A percentile compares a stretch with the other conserved stretches of the same genome.
Conservation (phyloP, 805 yeast genomes). For the Yamadazyma laniorum region DNA sequence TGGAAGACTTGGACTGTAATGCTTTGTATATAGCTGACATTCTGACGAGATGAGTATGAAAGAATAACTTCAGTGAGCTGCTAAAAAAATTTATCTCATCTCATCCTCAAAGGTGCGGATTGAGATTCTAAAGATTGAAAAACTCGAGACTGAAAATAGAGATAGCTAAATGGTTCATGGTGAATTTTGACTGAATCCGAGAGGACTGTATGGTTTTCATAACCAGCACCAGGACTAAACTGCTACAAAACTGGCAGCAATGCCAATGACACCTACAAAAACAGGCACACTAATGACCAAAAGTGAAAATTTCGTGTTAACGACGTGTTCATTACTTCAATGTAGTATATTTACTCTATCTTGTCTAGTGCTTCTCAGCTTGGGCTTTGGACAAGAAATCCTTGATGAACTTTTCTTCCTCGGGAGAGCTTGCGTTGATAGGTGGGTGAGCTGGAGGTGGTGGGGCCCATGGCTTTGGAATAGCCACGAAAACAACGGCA, state of each 20-base stretch:
- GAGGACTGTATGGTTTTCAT: too few species aligned
- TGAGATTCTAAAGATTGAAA: too few species aligned
- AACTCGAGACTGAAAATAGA: too few species aligned
- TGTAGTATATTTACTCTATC: conserved; percentile 1
- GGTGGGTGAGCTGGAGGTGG: conserved; percentile 62
- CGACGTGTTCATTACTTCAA: conserved; percentile 2
- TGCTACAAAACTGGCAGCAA: too few species aligned
- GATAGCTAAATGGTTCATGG: too few species aligned
- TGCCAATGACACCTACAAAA: too few species aligned
- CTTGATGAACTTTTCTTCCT: conserved; percentile 82
- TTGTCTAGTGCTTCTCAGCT: conserved; percentile 28
- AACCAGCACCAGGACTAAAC: too few species aligned
- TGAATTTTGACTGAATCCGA: too few species aligned
- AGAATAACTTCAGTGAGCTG: too few species aligned
- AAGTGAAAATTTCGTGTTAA: too few species aligned
- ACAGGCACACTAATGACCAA: too few species aligned
- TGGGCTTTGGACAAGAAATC: conserved; percentile 60
- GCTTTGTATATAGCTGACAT: conserved; percentile 50
- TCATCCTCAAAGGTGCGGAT: conserved; percentile 8
- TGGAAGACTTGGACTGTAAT: conserved; percentile 44
- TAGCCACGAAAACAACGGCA: conserved; percentile 57
- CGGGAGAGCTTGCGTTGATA: conserved; percentile 75
- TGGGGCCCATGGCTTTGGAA: conserved; percentile 74
- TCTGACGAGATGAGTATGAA: too few species aligned
- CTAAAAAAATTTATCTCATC: conserved; percentile 15